phyloP scores from a whole-genome alignment of 176 grass and related monocot species.

The Oryza punctata region DNA sequence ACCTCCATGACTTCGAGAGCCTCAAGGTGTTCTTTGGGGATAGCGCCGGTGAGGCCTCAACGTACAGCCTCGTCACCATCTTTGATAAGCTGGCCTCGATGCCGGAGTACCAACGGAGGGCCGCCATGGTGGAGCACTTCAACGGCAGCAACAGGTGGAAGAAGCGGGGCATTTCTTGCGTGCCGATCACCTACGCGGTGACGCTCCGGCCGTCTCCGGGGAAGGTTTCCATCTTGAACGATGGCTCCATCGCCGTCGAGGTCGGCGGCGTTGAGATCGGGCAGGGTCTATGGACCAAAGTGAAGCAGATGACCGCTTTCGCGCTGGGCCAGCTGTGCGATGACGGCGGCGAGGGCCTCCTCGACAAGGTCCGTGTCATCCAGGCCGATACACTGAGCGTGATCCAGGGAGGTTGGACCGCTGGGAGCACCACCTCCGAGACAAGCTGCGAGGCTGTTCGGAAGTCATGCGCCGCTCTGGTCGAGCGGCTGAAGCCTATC shows the following conservation, averaged over 20 bases:
- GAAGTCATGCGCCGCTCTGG: slow-evolving; percentile 52
- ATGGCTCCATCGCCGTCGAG: slow-evolving; percentile 81
- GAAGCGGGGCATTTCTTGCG: slow-evolving; percentile 86
- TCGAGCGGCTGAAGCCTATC: slow-evolving; percentile 63
- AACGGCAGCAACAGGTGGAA: slow-evolving; percentile 67
- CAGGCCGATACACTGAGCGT: slow-evolving; percentile 74
- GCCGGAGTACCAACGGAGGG: slow-evolving; percentile 49
- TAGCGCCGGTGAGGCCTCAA: slow-evolving; percentile 44
- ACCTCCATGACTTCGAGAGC: slow-evolving; percentile 73
- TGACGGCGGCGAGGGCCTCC: slow-evolving; percentile 49
- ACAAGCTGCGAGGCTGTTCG: slow-evolving; percentile 72
- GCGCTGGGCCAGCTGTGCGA: slow-evolving; percentile 53
- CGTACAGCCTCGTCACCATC: slow-evolving; percentile 70
- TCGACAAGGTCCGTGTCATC: slow-evolving; percentile 68
- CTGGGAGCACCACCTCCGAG: slow-evolving; percentile 85
- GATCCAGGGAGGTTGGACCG: slow-evolving; percentile 68
- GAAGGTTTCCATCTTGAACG: slow-evolving; percentile 81
- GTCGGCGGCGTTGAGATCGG: slow-evolving; percentile 84
- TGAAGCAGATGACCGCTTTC: slow-evolving; percentile 79
- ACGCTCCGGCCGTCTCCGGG: slow-evolving; percentile 38
- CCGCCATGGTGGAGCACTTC: slow-evolving; percentile 48
- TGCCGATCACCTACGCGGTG: slow-evolving; percentile 64
- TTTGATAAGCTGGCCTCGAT: slow-evolving; percentile 68
- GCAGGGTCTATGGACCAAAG: slow-evolving; percentile 85
- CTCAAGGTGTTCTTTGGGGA: slow-evolving; percentile 50